Evolutionary conservation across 495 filamentous ascomycete species (phyloP), one percentile per base, ranked within the genome.

Genomic region (Melanomma pulvis-pyrius): DNA sequence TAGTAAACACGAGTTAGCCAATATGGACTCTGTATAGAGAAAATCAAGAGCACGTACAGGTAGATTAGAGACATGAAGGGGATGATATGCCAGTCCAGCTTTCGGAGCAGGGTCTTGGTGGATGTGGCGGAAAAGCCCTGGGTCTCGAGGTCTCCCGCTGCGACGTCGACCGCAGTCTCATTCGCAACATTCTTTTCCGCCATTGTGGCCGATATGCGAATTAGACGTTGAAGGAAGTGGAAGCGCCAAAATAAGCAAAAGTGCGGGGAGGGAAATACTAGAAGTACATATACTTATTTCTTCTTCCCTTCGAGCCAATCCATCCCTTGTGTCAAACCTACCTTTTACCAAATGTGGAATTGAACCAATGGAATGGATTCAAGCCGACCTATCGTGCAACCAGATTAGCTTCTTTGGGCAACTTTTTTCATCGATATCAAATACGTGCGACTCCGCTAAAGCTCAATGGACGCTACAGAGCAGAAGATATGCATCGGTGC

Each of bases 11-110:
- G 17, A 44, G 17, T 44, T 7, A 44, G 6, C 13, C 13, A 15
- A 44, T 2, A 22, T 11, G n/a, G 6, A 22, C 22, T 26, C 19
- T 12, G 9, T 11, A 54, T 22, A 22, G 9, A 52, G 22, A 36
- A 26, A 19, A 28, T 6, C 3, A 15, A 15, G 48, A 9, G 9
- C 19, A 70, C 75, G 51, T 47, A 81, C 68, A 85, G 74, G 58
- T 84, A 85, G 24, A 86, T 73, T 13, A 85, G 66, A 15, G 82
- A 75, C 55, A 86, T 69, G 70, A 85, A 83, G 8, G 83, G 83
- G 46, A 86, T 79, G 17, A 86, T 68, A 55, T 75, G 72, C 63
- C 71, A 69, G 67, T 86, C 83, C 61, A 84, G 68, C 67, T 82
- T 82, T 64, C 80, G 75, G 6, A 86, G 67, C 4, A 84, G 74